Conservation (phyloP, 352 stramenopile species). For the Globisporangium takayamanum region DNA sequence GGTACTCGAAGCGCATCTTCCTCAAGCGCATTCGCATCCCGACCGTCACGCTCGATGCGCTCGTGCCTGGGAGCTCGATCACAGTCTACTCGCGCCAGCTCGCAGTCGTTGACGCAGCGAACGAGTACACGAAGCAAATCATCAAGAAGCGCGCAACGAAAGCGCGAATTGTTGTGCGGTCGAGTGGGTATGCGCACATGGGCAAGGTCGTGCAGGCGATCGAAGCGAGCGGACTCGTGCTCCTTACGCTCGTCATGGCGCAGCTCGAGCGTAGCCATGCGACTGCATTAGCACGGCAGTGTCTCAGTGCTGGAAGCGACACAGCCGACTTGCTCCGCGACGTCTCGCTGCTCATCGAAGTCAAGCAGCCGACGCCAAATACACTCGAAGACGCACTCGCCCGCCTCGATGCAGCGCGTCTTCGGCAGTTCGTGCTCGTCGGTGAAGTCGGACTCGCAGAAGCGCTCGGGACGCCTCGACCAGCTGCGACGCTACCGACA, state of each 20-base stretch:
- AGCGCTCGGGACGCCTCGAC: slow-evolving; percentile 2
- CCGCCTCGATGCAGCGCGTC: slow-evolving; percentile 15
- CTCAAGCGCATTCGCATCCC: slow-evolving; percentile 77
- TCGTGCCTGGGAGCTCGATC: slow-evolving; percentile 64
- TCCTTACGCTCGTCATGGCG: slow-evolving; percentile 42
- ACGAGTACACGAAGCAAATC: slow-evolving; percentile 48
- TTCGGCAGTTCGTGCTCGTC: slow-evolving; percentile 18
- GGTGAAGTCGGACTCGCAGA: slow-evolving; percentile 17
- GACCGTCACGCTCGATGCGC: slow-evolving; percentile 49
- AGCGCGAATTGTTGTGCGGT: slow-evolving; percentile 42
- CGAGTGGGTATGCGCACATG: slow-evolving; percentile 40
- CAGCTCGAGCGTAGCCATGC: slow-evolving; percentile 38
- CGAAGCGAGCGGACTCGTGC: slow-evolving; percentile 26
- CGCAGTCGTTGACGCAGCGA: slow-evolving; percentile 55
- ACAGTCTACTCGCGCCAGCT: slow-evolving; percentile 77
- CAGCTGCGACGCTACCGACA: slow-evolving; percentile 15
- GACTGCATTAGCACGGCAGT: slow-evolving; percentile 6
- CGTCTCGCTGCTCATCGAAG: slow-evolving; percentile 47
- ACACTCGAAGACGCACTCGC: slow-evolving; percentile 19
- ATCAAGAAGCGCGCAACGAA: slow-evolving; percentile 29
- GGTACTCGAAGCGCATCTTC: slow-evolving; percentile 53
- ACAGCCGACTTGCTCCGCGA: slow-evolving; percentile 22
- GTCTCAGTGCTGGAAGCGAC: slow-evolving; percentile 2
- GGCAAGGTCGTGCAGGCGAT: slow-evolving; percentile 39
- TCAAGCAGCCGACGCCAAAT: slow-evolving; percentile 24